Evolutionary conservation across 148 eudicot species (phyloP).

Genomic region (Chenopodium quinoa): DNA sequence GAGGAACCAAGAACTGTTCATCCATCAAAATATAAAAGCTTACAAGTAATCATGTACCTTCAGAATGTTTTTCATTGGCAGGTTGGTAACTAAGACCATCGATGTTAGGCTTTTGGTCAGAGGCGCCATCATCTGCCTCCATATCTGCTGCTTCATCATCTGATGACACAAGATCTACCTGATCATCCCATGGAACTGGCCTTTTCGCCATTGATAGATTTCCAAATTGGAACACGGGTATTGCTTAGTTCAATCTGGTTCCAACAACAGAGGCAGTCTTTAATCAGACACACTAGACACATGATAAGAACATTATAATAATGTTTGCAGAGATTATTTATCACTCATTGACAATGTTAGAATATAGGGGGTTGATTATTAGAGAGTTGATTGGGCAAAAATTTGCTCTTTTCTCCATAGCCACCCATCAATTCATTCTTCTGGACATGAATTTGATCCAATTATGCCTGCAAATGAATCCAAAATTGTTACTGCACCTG

Average conservation of each 20-base stretch:
- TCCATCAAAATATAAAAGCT: not conserved
- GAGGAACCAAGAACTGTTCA: not conserved
- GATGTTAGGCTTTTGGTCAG: conserved; percentile 18
- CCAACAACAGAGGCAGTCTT: conserved; percentile 12
- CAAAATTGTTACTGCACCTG: not conserved
- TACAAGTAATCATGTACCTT: conserved; percentile 30
- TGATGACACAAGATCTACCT: conserved; percentile 51
- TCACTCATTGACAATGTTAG: not conserved
- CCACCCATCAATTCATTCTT: not conserved
- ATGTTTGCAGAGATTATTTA: not conserved
- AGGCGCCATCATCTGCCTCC: conserved; percentile 23
- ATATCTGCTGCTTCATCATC: conserved; percentile 51
- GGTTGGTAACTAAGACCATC: conserved; percentile 29
- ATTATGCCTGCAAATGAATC: not conserved
- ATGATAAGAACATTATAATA: not conserved
- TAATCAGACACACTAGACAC: not conserved
- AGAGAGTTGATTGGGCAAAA: not conserved
- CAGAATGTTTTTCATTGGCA: conserved; percentile 21
- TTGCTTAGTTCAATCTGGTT: conserved; percentile 13
- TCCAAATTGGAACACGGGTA: conserved; percentile 1
- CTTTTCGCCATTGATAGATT: conserved; percentile 30
- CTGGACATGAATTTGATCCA: not conserved
- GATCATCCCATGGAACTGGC: conserved; percentile 33
- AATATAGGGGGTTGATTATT: not conserved
- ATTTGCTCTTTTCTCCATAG: not conserved